Evolutionary conservation across 352 stramenopile species (phyloP), one percentile per base, ranked within the genome.

Genomic region (Thalassiosira allenii): DNA sequence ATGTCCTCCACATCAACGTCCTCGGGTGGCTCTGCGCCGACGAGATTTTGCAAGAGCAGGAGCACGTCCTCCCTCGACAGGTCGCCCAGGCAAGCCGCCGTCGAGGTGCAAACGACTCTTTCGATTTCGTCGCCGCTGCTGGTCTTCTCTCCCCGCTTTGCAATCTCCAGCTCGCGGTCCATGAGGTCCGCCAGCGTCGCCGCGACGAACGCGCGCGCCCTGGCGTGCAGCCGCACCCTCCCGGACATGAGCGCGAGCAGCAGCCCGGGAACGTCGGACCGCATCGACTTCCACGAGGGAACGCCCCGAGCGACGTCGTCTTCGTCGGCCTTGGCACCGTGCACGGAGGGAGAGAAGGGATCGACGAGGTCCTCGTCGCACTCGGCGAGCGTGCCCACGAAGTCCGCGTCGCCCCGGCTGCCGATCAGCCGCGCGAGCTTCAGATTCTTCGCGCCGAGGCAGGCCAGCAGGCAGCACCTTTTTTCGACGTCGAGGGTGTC

Each of bases 31-130:
- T 9, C n/a, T 6, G 44, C 11, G 44, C 9, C 4, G 4, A 25
- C 6, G 6, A 54, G 11, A 25, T 54, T 76, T 11, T 77, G 25
- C 6, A 84, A 30, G 12, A 89, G 68, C 12, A 54, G 53, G n/a
- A 72, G 40, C 37, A 83, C 23, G 70, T 81, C 66, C 8, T 81
- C 69, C 23, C 49, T 62, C 12, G 75, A 77, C 47, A 83, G 57
- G 2, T 73, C 47, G 59, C 83, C 63, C 37, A 89, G 58, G 22
- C 71, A 49, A 56, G 67, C 20, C 11, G 68, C 76, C 11, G 47
- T 47, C 4, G 51, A n/a, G 29, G 41, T 4, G 32, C 69, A 59
- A 6, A 84, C 66, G 43, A 69, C 23, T 2, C 51, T 44, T 27
- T 17, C 17, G 12, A 14, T 8, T 22, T 17, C 34, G n/a, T 1